Evolutionary conservation across 140 eudicot genomes (phyloP), one percentile per base, ranked within the genome.

Genomic region (Stevia rebaudiana): DNA sequence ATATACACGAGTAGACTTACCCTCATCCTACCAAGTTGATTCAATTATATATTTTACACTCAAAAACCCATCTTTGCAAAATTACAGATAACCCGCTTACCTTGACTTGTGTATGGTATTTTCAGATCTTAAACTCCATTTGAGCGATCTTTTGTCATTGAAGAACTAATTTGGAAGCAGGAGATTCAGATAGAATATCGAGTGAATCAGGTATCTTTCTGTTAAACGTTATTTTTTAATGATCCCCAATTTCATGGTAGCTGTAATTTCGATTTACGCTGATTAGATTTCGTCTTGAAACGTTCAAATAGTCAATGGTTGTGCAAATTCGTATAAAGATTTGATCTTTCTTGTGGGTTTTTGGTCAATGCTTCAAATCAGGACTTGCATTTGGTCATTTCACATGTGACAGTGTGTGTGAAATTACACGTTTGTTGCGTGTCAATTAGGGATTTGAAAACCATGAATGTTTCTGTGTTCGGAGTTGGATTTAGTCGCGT

Each of bases 111-210:
- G 47, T 60, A 1, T 52, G 71, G 50, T 35, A 8, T 62, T 36
- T 55, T 72, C 77, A 72, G 77, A 72, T 72, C 77, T 72, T 72
- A 51, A 28, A 63, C 3, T 62, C 56, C 64, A 72, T 72, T 68
- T 51, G 56, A 70, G 64, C 62, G 64, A 61, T 49, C 70, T 28
- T 61, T 49, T 22, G 23, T 69, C 75, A 69, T 71, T 71, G 47
- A 71, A 71, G 69, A 61, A 52, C 11, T 71, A 16, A 23, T 23
- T 33, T 13, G 62, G 24, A 49, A 39, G 75, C 28, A 35, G 0
- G 6, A 16, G 69, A 60, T 70, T 60, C 50, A 35, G 70, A 65
- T 65, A 65, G 30, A 3, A 31, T 16, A 53, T 25, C 55, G 25
- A 1, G 62, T 50, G 72, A 66, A 33, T 59, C 76, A 72, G 66